These are phyloP conservation scores for Lodderomyces theae DNA, from an alignment of 1,139 yeast species.

Conservation along the genomic window DNA sequence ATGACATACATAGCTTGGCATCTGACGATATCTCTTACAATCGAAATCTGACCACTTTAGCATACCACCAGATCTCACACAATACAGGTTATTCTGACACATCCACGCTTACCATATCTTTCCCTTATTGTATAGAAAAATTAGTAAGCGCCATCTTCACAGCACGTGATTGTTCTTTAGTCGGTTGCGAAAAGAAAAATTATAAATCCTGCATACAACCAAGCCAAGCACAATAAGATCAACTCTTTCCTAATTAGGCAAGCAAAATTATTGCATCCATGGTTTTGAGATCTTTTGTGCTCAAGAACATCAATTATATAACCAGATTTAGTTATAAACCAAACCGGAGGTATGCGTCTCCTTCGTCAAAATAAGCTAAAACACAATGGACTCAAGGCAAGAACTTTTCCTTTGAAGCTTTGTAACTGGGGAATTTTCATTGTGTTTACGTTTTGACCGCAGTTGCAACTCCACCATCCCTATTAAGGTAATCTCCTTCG, in stretches of 20 bases:
- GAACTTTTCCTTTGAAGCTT: too few relatives aligned
- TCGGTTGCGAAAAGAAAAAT: neutral
- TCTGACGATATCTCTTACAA: too few relatives aligned
- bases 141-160: too few relatives aligned
- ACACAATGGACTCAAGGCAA: neutral
- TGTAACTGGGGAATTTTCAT: too few relatives aligned
- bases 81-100: too few relatives aligned
- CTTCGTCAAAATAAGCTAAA: neutral
- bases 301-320: neutral
- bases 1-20: too few relatives aligned
- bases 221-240: neutral
- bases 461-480: constrained; percentile 1
- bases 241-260: constrained; percentile 16
- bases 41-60: neutral
- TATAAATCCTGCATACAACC: neutral
- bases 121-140: too few relatives aligned
- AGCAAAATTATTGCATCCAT: constrained; percentile 2
- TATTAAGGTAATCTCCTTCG: constrained; percentile 1
- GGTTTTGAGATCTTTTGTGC: neutral
- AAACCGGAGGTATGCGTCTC: neutral
- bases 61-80: too few relatives aligned
- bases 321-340: neutral
- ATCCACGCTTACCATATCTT: too few relatives aligned
- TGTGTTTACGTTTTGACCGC: neutral
- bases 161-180: neutral